Percentiles rank a stretch among this genome's conserved stretches.
phyloP scores from a whole-genome alignment of 805 yeast genomes.

The Spathaspora passalidarum region DNA sequence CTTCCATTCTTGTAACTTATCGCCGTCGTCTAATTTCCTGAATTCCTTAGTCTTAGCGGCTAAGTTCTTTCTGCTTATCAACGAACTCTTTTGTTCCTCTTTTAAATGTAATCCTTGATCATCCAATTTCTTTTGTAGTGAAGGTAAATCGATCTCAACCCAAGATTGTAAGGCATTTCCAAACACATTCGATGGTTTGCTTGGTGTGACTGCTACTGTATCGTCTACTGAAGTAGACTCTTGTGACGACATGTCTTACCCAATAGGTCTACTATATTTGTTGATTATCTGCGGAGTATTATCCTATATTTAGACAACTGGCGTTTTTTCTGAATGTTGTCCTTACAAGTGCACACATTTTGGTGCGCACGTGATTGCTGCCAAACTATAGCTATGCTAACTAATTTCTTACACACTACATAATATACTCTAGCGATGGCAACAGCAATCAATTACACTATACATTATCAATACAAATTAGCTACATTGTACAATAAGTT shows the following conservation, averaged over 20 bases:
- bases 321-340: no score
- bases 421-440: no score
- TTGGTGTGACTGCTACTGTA: background rate
- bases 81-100: constrained; percentile 63
- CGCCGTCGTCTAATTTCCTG: constrained; percentile 64
- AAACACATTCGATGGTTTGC: constrained; percentile 23
- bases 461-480: no score
- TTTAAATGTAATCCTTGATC: constrained; percentile 70
- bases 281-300: background rate
- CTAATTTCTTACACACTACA: no score
- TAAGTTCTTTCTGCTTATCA: constrained; percentile 68
- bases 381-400: no score
- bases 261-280: no score
- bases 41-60: constrained; percentile 87
- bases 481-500: background rate
- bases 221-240: background rate
- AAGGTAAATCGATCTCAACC: constrained; percentile 70
- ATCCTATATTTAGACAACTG: no score
- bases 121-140: constrained; percentile 71
- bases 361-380: no score
- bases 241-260: background rate
- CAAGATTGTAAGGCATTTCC: constrained; percentile 68
- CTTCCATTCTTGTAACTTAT: constrained; percentile 64
- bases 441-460: no score
- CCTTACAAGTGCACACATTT: no score